phyloP scores from a whole-genome alignment of 1,139 yeast genomes.

The Geotrichum bryndzae region DNA sequence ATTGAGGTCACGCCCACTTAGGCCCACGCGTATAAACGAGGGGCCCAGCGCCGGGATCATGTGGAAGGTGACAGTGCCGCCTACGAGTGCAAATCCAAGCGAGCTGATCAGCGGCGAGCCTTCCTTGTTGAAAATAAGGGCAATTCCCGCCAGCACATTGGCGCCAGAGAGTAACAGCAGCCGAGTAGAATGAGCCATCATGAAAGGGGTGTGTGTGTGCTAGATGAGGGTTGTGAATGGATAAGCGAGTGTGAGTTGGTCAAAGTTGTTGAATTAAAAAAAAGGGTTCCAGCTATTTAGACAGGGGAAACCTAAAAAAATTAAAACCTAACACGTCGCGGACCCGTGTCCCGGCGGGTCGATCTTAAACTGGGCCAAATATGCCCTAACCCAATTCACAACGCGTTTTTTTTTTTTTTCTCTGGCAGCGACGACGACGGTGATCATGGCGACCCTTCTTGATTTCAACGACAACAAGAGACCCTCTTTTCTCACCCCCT shows the following conservation, averaged over 20 bases:
- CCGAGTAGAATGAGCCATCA: background rate
- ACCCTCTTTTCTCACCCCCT: background rate
- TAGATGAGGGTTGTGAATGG: background rate
- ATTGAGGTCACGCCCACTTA: conserved; percentile 76
- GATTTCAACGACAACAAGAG: background rate
- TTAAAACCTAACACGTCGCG: background rate
- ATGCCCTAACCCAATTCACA: background rate
- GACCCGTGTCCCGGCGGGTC: background rate
- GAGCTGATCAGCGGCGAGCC: conserved; percentile 30
- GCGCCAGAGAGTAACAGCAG: conserved; percentile 5
- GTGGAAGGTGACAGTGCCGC: conserved; percentile 52
- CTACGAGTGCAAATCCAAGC: conserved; percentile 60
- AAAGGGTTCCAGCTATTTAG: background rate
- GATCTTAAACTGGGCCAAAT: background rate
- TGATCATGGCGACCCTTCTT: background rate
- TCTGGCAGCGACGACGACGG: background rate
- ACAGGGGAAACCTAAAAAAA: background rate
- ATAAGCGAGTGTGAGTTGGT: background rate
- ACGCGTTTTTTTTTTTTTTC: background rate
- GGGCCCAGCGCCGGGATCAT: conserved; percentile 64
- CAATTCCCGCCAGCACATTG: conserved; percentile 17
- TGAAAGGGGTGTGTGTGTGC: background rate
- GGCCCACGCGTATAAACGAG: conserved; percentile 68
- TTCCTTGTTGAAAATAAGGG: conserved; percentile 23
- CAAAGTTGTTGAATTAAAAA: background rate